These are phyloP conservation scores for Eimeria tenella DNA, from an alignment of 169 alveolate genomes.

Conservation along the genomic window DNA sequence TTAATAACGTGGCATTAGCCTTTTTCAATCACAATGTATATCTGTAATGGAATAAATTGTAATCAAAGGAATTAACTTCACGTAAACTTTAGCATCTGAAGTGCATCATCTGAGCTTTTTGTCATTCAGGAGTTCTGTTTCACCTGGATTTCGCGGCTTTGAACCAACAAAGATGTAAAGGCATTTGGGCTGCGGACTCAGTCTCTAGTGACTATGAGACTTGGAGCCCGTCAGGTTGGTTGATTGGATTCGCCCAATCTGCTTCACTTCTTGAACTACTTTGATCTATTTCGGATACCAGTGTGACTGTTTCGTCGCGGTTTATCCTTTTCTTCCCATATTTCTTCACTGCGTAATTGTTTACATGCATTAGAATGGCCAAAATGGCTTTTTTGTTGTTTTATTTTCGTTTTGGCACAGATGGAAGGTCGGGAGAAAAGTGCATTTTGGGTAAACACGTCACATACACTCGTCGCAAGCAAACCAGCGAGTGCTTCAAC, in stretches of 20 bases:
- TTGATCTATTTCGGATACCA: background rate
- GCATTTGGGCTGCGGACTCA: slow-evolving; percentile 96
- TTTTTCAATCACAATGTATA: too few relatives aligned
- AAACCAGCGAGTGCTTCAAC: slow-evolving; percentile 97
- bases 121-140: slow-evolving; percentile 92
- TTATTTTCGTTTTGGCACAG: background rate
- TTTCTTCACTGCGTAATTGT: background rate
- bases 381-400: background rate
- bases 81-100: too few relatives aligned
- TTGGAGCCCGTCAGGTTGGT: slow-evolving; percentile 90
- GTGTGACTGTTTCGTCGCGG: background rate
- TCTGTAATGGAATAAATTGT: background rate
- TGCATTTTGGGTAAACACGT: slow-evolving; percentile 85
- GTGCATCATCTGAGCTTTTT: background rate
- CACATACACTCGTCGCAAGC: slow-evolving; percentile 96
- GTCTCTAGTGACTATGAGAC: slow-evolving; percentile 97
- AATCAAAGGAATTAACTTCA: too few relatives aligned
- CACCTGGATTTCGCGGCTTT: slow-evolving; percentile 96
- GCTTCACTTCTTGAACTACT: background rate
- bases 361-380: background rate
- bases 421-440: slow-evolving; percentile 60
- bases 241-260: too few relatives aligned
- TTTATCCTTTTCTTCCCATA: too few relatives aligned
- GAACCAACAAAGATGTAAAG: slow-evolving; percentile 96
- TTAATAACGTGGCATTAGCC: too few relatives aligned